Conservation (phyloP, 2,329 filamentous ascomycete species). For the Dactylellina parvicollis region DNA sequence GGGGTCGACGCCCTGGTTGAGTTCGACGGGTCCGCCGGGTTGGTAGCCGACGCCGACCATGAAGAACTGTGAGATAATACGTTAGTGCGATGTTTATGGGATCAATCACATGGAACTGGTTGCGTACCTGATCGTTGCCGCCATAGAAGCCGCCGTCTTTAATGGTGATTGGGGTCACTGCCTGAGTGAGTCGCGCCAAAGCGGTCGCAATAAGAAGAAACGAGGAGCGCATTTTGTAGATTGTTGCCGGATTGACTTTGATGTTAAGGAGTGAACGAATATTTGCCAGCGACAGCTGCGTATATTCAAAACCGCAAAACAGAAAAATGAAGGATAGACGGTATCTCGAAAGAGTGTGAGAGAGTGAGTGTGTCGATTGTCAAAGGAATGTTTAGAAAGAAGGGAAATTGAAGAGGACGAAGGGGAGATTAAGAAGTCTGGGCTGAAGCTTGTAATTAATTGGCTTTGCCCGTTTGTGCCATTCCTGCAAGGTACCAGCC, state of each 20-base stretch:
- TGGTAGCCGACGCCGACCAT: slow-evolving; percentile 76
- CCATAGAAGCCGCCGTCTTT: slow-evolving; percentile 49
- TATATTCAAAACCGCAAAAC: slow-evolving; percentile 40
- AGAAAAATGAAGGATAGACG: slow-evolving; percentile 1
- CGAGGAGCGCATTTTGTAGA: slow-evolving; percentile 43
- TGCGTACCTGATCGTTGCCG: slow-evolving; percentile 32
- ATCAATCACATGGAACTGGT: not conserved
- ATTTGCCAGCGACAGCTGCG: slow-evolving; percentile 39
- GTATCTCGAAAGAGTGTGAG: not conserved
- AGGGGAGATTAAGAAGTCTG: slow-evolving; percentile 38
- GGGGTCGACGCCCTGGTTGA: slow-evolving; percentile 57
- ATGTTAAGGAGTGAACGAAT: slow-evolving; percentile 45
- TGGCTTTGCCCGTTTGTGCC: slow-evolving; percentile 26
- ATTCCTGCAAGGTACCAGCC: not conserved
- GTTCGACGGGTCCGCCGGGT: slow-evolving; percentile 70
- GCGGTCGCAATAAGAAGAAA: slow-evolving; percentile 36
- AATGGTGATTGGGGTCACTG: slow-evolving; percentile 47
- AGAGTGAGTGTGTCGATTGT: no score
- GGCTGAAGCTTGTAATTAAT: slow-evolving; percentile 36
- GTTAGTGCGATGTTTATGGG: slow-evolving; percentile 5
- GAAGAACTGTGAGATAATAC: slow-evolving; percentile 64
- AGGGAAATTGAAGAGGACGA: slow-evolving; percentile 21
- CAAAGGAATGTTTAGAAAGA: slow-evolving; percentile 27
- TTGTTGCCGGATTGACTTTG: not conserved
- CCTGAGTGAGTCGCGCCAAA: slow-evolving; percentile 48